These are phyloP conservation scores for Zoysia matrella DNA, from an alignment of 202 grass and related monocot species.

Conservation along the genomic window DNA sequence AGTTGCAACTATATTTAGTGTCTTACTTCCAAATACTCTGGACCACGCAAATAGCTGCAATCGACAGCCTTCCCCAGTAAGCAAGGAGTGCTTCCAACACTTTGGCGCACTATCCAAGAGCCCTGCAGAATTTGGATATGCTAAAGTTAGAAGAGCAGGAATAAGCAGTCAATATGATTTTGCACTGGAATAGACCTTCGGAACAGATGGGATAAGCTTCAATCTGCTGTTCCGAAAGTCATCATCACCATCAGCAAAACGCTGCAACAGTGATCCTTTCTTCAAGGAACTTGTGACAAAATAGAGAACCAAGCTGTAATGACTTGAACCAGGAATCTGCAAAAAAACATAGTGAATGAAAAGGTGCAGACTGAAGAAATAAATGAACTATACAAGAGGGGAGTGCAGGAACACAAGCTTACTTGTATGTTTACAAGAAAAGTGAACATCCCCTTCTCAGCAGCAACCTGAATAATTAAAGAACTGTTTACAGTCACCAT, in stretches of 20 bases:
- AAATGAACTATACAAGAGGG: not conserved
- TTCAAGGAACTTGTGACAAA: slow-evolving; percentile 71
- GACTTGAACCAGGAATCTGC: slow-evolving; percentile 87
- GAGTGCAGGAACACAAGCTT: slow-evolving; percentile 41
- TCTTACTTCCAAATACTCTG: slow-evolving; percentile 92
- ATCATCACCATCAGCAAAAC: slow-evolving; percentile 47
- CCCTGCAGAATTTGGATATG: slow-evolving; percentile 56
- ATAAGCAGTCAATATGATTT: not conserved
- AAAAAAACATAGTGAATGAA: slow-evolving; percentile 38
- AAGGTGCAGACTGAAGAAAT: not conserved
- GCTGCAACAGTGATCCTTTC: slow-evolving; percentile 84
- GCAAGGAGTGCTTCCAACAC: slow-evolving; percentile 89
- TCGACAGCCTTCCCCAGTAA: slow-evolving; percentile 96
- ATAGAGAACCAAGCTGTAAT: slow-evolving; percentile 96
- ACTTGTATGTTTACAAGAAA: slow-evolving; percentile 94
- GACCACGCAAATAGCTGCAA: slow-evolving; percentile 83
- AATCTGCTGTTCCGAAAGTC: slow-evolving; percentile 51
- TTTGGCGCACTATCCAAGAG: slow-evolving; percentile 97
- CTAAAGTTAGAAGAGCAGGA: slow-evolving; percentile 35
- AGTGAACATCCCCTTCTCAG: slow-evolving; percentile 90
- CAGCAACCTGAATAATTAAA: slow-evolving; percentile 67
- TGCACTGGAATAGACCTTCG: slow-evolving; percentile 60
- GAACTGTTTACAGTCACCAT: slow-evolving; percentile 36
- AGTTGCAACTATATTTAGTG: not conserved
- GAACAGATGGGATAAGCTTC: slow-evolving; percentile 96